These are phyloP conservation scores for Solanum medicagineum DNA, from an alignment of 257 asterid genomes.

Conservation along the genomic window DNA sequence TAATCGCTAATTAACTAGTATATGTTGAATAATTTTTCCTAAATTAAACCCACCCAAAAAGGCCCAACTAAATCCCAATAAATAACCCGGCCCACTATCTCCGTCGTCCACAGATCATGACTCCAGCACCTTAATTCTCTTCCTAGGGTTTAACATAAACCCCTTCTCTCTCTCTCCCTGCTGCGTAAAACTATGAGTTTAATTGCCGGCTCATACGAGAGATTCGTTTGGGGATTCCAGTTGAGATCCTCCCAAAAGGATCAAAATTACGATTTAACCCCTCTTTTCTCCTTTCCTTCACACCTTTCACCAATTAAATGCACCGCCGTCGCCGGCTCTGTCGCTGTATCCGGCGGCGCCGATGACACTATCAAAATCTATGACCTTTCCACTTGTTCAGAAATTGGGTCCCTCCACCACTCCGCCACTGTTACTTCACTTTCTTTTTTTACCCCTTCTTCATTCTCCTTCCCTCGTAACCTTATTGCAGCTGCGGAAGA, in stretches of 20 bases:
- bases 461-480: constrained; percentile 62
- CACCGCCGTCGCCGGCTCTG: constrained; percentile 75
- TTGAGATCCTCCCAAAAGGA: constrained; percentile 28
- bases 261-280: constrained; percentile 25
- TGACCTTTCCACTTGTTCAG: constrained; percentile 72
- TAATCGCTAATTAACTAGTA: too few relatives aligned
- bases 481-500: constrained; percentile 61
- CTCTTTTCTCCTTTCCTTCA: constrained; percentile 86
- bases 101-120: neutral
- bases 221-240: constrained; percentile 90
- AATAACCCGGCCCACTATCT: neutral
- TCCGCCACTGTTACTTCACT: constrained; percentile 69
- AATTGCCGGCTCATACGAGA: constrained; percentile 92
- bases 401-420: constrained; percentile 68
- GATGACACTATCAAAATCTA: constrained; percentile 92
- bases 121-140: neutral
- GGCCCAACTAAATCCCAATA: neutral
- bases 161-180: neutral
- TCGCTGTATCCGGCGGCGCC: constrained; percentile 85
- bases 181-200: constrained; percentile 33
- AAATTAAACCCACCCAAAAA: neutral
- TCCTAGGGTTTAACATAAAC: neutral
- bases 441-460: constrained; percentile 59
- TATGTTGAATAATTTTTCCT: too few relatives aligned
- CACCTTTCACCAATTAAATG: constrained; percentile 83